phyloP scores from a whole-genome alignment of 495 filamentous ascomycete genomes.

The Gamarada debralockiae region DNA sequence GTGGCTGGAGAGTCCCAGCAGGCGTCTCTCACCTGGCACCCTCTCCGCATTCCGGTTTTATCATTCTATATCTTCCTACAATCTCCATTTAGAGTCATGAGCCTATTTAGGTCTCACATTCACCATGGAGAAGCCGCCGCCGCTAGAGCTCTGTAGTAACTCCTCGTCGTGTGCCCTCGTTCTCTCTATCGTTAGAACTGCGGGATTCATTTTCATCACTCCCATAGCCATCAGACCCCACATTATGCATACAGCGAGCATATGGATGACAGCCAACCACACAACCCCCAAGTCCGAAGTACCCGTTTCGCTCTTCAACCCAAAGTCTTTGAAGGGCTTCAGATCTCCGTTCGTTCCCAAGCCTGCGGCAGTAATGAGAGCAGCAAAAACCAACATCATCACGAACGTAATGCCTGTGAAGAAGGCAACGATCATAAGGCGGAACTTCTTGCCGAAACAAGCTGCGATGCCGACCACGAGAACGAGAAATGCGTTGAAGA shows the following conservation, averaged over 20 bases:
- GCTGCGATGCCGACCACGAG: not conserved
- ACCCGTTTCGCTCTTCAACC: not conserved
- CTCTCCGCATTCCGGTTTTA: no score
- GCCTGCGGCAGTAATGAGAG: not conserved
- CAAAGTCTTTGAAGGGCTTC: not conserved
- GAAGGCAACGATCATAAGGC: not conserved
- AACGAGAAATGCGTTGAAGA: not conserved
- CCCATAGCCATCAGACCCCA: not conserved
- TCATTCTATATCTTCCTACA: no score
- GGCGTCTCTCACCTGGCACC: no score
- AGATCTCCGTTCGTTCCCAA: not conserved
- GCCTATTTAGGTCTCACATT: no score
- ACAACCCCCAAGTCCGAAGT: not conserved
- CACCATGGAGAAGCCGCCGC: no score
- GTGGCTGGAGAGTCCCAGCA: no score
- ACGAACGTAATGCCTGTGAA: not conserved
- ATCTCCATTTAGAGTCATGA: no score
- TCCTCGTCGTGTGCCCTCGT: no score
- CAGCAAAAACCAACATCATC: not conserved
- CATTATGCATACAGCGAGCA: not conserved
- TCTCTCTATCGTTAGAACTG: no score
- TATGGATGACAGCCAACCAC: not conserved
- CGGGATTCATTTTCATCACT: not conserved
- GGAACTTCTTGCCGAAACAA: not conserved
- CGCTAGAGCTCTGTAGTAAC: no score